These are phyloP conservation scores for Moringa oleifera DNA, from an alignment of 345 rosid species.

Conservation along the genomic window DNA sequence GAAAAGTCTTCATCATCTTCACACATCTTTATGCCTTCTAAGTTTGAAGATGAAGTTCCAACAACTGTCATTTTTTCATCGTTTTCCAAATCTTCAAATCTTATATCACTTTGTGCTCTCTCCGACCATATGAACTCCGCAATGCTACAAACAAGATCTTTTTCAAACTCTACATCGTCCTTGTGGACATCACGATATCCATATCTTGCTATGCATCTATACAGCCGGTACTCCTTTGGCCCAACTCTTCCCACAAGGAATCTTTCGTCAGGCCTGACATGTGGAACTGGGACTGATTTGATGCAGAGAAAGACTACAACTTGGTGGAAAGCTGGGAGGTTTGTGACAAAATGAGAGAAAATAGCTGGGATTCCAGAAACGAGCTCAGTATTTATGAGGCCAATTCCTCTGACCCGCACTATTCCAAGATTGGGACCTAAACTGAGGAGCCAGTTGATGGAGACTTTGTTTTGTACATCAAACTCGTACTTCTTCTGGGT, in stretches of 20 bases:
- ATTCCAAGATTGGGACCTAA: slow-evolving; percentile 80
- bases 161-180: slow-evolving; percentile 83
- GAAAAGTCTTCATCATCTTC: slow-evolving; percentile 32
- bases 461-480: slow-evolving; percentile 91
- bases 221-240: slow-evolving; percentile 72
- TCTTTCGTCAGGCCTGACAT: slow-evolving; percentile 81
- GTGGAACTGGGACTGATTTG: slow-evolving; percentile 94
- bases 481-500: slow-evolving; percentile 79
- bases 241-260: slow-evolving; percentile 88
- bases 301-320: slow-evolving; percentile 88
- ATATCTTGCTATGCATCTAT: slow-evolving; percentile 89
- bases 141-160: slow-evolving; percentile 73
- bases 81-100: slow-evolving; percentile 20
- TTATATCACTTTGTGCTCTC: slow-evolving; percentile 22
- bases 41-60: slow-evolving; percentile 57
- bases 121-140: slow-evolving; percentile 78
- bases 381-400: slow-evolving; percentile 87
- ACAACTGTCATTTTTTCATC: slow-evolving; percentile 72
- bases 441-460: slow-evolving; percentile 81
- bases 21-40: slow-evolving; percentile 44
- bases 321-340: slow-evolving; percentile 99
- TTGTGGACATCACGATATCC: slow-evolving; percentile 88
- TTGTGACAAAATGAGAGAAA: slow-evolving; percentile 95
- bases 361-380: slow-evolving; percentile 94
- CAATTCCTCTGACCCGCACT: slow-evolving; percentile 83